phyloP scores from a whole-genome alignment of 2,329 filamentous ascomycete genomes.

The Trichophyton schoenleinii region DNA sequence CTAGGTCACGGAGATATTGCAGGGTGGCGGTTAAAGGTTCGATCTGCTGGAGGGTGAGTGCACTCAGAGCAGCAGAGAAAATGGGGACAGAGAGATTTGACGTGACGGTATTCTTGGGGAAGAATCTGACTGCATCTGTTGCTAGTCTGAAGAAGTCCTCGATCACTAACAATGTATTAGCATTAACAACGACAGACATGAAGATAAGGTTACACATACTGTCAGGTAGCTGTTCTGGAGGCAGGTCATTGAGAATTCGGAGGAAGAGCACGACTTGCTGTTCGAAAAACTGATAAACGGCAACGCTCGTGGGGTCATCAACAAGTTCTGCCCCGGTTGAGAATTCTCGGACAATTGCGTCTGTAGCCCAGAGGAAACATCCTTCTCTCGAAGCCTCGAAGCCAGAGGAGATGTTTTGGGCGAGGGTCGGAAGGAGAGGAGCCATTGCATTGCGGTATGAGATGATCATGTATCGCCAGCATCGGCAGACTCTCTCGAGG shows the following conservation, averaged over 20 bases:
- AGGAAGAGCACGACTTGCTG: conserved; percentile 84
- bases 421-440: conserved; percentile 70
- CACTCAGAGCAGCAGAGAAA: conserved; percentile 74
- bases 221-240: conserved; percentile 63
- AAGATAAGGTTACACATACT: conserved; percentile 28
- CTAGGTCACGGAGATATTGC: conserved; percentile 82
- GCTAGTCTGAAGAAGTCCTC: conserved; percentile 94
- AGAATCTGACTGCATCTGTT: conserved; percentile 85
- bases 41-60: conserved; percentile 76
- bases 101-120: conserved; percentile 68
- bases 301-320: conserved; percentile 64
- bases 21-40: conserved; percentile 84
- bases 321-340: conserved; percentile 80
- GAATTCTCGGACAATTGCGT: conserved; percentile 89
- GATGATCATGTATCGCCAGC: conserved; percentile 94
- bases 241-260: conserved; percentile 73
- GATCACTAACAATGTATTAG: conserved; percentile 47
- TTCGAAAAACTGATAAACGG: conserved; percentile 90
- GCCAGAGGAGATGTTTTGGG: conserved; percentile 73
- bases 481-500: conserved; percentile 83
- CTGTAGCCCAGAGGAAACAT: conserved; percentile 97
- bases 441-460: conserved; percentile 85
- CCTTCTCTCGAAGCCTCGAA: conserved; percentile 81
- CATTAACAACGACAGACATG: not conserved
- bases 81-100: conserved; percentile 70